phyloP scores from a whole-genome alignment of 2,329 filamentous ascomycete species.

The Samsoniella hepiali region DNA sequence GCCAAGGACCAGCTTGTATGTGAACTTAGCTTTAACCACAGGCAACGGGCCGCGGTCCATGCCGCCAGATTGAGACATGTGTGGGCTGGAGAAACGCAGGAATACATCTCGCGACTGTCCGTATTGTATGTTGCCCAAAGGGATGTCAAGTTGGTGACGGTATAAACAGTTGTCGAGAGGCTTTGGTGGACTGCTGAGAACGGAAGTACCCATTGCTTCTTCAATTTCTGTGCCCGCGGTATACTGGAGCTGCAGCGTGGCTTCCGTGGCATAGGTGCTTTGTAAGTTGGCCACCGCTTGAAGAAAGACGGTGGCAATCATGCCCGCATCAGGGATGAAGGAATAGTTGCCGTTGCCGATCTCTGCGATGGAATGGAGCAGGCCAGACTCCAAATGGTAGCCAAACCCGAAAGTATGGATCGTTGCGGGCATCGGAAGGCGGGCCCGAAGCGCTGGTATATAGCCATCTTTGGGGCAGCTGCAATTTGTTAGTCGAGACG shows the following conservation, averaged over 20 bases:
- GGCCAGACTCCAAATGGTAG: conserved; percentile 38
- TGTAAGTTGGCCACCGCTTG: conserved; percentile 61
- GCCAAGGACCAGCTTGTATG: conserved; percentile 24
- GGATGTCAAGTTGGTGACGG: conserved; percentile 36
- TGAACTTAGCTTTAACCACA: conserved; percentile 21
- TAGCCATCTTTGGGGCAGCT: conserved; percentile 51
- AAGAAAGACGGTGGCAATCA: conserved; percentile 62
- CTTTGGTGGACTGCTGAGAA: conserved; percentile 33
- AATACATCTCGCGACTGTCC: conserved; percentile 59
- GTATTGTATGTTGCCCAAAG: conserved; percentile 54
- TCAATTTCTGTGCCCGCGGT: conserved; percentile 35
- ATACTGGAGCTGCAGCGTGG: conserved; percentile 42
- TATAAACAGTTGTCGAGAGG: too few relatives aligned
- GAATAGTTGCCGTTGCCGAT: conserved; percentile 55
- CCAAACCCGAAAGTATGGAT: conserved; percentile 40
- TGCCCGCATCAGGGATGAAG: conserved; percentile 60
- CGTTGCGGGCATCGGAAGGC: conserved; percentile 39
- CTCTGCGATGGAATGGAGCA: conserved; percentile 60
- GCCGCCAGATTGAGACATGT: background rate
- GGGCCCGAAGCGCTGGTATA: conserved; percentile 48
- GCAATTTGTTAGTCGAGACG: background rate
- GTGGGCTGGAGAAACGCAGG: conserved; percentile 33
- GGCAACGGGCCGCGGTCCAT: background rate
- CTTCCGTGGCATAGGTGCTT: conserved; percentile 52
- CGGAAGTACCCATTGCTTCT: conserved; percentile 38